These are phyloP conservation scores for Hypoxylon rubiginosum DNA, from an alignment of 2,329 filamentous ascomycete genomes.

Conservation along the genomic window DNA sequence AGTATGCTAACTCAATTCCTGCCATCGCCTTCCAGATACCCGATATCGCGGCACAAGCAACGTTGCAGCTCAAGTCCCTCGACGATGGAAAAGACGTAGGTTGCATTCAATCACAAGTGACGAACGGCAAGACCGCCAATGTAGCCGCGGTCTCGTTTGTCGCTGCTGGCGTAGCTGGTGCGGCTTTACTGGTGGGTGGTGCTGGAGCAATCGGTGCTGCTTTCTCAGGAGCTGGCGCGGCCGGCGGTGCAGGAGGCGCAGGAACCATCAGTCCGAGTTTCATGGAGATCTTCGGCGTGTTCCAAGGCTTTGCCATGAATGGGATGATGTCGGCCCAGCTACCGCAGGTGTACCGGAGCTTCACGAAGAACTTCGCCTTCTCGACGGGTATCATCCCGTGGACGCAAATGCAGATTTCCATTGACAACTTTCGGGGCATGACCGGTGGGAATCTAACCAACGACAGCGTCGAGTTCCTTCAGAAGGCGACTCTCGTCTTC, in stretches of 20 bases:
- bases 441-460: constrained; percentile 90
- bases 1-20: constrained; percentile 82
- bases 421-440: constrained; percentile 82
- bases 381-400: constrained; percentile 87
- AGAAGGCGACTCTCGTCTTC: constrained; percentile 81
- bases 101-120: constrained; percentile 84
- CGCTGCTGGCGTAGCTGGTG: constrained; percentile 87
- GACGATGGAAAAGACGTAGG: constrained; percentile 75
- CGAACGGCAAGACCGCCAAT: constrained; percentile 87
- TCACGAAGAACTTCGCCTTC: constrained; percentile 94
- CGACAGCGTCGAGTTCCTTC: constrained; percentile 81
- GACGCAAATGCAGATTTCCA: constrained; percentile 81
- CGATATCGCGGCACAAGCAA: constrained; percentile 89
- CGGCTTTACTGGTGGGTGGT: constrained; percentile 80
- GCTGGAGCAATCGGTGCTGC: constrained; percentile 76
- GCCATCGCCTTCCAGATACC: constrained; percentile 90
- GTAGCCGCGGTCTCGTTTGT: constrained; percentile 84
- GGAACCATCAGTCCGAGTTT: constrained; percentile 85
- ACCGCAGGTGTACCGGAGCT: constrained; percentile 88
- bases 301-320: constrained; percentile 94
- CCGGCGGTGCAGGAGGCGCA: constrained; percentile 68
- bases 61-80: constrained; percentile 76
- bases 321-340: constrained; percentile 95
- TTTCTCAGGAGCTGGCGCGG: constrained; percentile 67
- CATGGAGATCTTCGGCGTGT: constrained; percentile 86